These are phyloP conservation scores for Gynochthodes officinalis DNA, from an alignment of 257 asterid genomes.

Conservation along the genomic window DNA sequence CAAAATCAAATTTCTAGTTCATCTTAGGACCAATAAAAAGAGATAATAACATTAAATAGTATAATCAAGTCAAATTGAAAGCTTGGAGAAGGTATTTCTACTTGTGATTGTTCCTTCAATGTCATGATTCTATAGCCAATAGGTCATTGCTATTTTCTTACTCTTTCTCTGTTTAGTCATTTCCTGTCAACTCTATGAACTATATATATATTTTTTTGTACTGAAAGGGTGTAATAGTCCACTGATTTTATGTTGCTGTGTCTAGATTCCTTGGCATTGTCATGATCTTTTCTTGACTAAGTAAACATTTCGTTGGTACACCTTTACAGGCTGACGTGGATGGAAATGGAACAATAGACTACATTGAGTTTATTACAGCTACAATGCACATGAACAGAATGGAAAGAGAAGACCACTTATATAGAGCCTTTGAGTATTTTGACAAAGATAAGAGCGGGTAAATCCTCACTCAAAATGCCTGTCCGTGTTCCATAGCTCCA, in stretches of 20 bases:
- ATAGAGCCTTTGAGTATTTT: constrained; percentile 82
- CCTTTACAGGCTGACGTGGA: constrained; percentile 77
- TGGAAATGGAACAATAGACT: constrained; percentile 85
- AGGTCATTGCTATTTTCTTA: not conserved
- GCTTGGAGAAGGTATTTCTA: not conserved
- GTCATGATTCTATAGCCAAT: not conserved
- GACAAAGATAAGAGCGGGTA: constrained; percentile 97
- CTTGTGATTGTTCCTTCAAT: not conserved
- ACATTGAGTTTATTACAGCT: constrained; percentile 84
- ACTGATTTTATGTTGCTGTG: not conserved
- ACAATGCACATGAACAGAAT: constrained; percentile 94
- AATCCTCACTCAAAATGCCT: constrained; percentile 12
- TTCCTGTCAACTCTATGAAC: not conserved
- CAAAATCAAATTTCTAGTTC: too few relatives aligned
- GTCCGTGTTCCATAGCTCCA: constrained; percentile 3
- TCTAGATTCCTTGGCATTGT: not conserved
- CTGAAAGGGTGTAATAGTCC: too few relatives aligned
- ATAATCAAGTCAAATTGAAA: too few relatives aligned
- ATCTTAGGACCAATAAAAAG: too few relatives aligned
- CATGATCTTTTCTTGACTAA: not conserved
- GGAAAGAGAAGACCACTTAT: constrained; percentile 85
- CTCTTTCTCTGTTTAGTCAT: not conserved
- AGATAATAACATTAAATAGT: too few relatives aligned
- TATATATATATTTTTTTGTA: too few relatives aligned
- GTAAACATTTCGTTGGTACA: not conserved